A percentile compares a stretch with the other conserved stretches of the same genome.
Conservation (phyloP, 2,329 filamentous ascomycete species). For the Onygenales sp. region DNA sequence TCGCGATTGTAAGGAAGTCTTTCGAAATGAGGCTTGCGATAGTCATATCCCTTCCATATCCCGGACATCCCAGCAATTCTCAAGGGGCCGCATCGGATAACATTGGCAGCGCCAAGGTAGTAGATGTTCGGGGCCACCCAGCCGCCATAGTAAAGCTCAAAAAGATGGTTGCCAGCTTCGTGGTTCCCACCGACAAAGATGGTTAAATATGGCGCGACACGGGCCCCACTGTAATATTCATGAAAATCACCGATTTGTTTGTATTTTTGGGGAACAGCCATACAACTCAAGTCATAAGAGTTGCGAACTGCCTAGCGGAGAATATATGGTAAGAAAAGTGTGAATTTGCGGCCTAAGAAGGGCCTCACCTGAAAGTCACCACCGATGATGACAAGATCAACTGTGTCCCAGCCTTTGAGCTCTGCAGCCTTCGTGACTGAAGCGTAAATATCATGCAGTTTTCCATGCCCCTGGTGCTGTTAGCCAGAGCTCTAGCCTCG, state of each 20-base stretch:
- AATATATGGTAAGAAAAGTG: conserved; percentile 4
- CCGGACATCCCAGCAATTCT: conserved; percentile 85
- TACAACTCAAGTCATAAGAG: conserved; percentile 73
- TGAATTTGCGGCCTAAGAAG: neutral
- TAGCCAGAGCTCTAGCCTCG: neutral
- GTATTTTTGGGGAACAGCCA: conserved; percentile 84
- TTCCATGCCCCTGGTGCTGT: conserved; percentile 69
- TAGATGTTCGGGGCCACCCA: conserved; percentile 98
- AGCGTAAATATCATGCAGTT: conserved; percentile 82
- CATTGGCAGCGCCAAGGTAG: conserved; percentile 88
- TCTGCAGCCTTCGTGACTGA: conserved; percentile 61
- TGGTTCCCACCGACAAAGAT: conserved; percentile 93
- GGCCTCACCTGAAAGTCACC: conserved; percentile 76
- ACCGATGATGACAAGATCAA: conserved; percentile 88
- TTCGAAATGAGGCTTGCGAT: conserved; percentile 73
- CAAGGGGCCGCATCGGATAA: conserved; percentile 71
- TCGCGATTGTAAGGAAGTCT: conserved; percentile 70
- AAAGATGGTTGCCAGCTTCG: conserved; percentile 81
- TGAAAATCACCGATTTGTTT: conserved; percentile 85
- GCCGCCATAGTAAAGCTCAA: conserved; percentile 89
- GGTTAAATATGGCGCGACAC: conserved; percentile 75
- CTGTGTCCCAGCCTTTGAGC: conserved; percentile 63
- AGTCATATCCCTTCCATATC: conserved; percentile 91
- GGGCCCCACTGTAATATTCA: conserved; percentile 76
- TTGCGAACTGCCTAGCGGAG: conserved; percentile 69